These are phyloP conservation scores for Oligophagozyma castellii DNA, from an alignment of 1,139 yeast species.

Conservation along the genomic window DNA sequence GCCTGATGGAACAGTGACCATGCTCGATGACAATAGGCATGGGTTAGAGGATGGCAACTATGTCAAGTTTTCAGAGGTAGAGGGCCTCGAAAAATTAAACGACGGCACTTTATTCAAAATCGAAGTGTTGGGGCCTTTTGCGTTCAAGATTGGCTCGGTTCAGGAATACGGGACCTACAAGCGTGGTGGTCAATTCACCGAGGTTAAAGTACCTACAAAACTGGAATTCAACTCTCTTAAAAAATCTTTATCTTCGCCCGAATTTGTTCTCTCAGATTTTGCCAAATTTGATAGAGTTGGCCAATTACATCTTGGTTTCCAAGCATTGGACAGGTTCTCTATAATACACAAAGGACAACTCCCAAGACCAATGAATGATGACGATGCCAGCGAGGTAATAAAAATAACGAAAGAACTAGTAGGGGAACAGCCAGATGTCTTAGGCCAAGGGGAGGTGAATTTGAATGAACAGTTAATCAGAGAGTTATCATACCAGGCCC, in stretches of 20 bases:
- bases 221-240: conserved; percentile 49
- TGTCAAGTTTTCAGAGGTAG: conserved; percentile 79
- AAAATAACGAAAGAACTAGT: conserved; percentile 49
- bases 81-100: conserved; percentile 52
- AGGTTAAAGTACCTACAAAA: conserved; percentile 71
- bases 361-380: conserved; percentile 66
- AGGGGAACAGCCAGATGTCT: conserved; percentile 41
- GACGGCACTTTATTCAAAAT: conserved; percentile 62
- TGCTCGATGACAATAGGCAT: conserved; percentile 84
- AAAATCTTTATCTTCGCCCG: conserved; percentile 64
- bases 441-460: conserved; percentile 38
- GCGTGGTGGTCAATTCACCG: conserved; percentile 83
- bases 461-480: conserved; percentile 53
- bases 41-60: conserved; percentile 86
- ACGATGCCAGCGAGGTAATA: conserved; percentile 60
- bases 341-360: conserved; percentile 45
- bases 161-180: conserved; percentile 49
- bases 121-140: conserved; percentile 85
- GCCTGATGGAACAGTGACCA: conserved; percentile 79
- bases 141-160: conserved; percentile 54
- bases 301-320: conserved; percentile 83
- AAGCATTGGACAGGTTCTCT: conserved; percentile 70
- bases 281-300: conserved; percentile 90
- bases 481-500: conserved; percentile 71
- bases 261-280: conserved; percentile 67